Evolutionary conservation across 306 rosid genomes (phyloP).

Genomic region (Prunus padus): DNA sequence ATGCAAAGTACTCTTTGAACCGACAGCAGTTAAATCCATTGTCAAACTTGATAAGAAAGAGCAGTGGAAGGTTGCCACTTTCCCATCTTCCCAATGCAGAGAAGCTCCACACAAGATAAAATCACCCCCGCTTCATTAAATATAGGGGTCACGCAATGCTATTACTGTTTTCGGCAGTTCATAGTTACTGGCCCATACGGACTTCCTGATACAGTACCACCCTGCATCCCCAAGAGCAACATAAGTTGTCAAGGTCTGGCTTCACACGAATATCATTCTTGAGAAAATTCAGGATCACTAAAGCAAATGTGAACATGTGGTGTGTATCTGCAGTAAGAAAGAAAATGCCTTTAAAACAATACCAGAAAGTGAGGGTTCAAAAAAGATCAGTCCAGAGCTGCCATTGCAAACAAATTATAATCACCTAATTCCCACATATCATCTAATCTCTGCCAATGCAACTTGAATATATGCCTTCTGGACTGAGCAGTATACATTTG

Average conservation of each 20-base stretch:
- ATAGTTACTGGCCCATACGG: constrained; percentile 38
- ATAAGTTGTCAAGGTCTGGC: constrained; percentile 44
- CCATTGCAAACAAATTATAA: neutral
- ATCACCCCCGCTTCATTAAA: constrained; percentile 61
- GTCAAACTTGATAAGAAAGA: constrained; percentile 71
- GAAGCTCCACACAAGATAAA: constrained; percentile 69
- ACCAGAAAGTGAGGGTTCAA: neutral
- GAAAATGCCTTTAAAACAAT: neutral
- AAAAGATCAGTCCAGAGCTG: neutral
- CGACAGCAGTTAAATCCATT: constrained; percentile 69
- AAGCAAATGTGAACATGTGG: constrained; percentile 28
- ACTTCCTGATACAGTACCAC: constrained; percentile 51
- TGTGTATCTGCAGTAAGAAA: constrained; percentile 36
- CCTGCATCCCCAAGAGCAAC: constrained; percentile 55
- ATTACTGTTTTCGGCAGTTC: constrained; percentile 45
- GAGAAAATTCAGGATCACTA: constrained; percentile 37
- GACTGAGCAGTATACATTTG: neutral
- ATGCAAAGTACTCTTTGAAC: constrained; percentile 78
- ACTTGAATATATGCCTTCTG: neutral
- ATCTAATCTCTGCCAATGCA: neutral
- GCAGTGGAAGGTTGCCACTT: constrained; percentile 72
- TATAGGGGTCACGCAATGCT: constrained; percentile 37
- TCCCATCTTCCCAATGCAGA: constrained; percentile 81
- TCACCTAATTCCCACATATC: neutral
- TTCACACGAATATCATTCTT: constrained; percentile 48